A percentile compares a stretch with the other conserved stretches of the same genome.
Conservation (phyloP, 257 asterid species). For the Verbascum thapsus region DNA sequence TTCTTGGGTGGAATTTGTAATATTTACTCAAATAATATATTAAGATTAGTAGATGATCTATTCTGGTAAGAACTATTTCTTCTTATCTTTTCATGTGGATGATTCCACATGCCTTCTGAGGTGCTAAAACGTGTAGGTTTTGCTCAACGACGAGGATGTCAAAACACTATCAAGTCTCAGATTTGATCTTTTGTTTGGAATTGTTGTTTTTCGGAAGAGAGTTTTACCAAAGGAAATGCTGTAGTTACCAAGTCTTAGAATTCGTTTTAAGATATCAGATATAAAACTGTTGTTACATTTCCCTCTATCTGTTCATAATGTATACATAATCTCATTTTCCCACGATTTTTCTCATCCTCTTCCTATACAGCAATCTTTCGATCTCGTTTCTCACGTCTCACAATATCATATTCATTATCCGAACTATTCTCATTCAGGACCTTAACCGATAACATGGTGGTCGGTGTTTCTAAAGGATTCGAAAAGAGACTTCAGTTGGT, state of each 20-base stretch:
- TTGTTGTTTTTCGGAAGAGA: neutral
- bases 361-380: slow-evolving; percentile 12
- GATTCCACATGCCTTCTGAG: slow-evolving; percentile 15
- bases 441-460: slow-evolving; percentile 91
- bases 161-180: neutral
- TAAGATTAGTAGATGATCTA: slow-evolving; percentile 6
- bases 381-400: slow-evolving; percentile 1
- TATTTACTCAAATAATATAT: neutral
- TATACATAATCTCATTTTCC: neutral
- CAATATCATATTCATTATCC: slow-evolving; percentile 10
- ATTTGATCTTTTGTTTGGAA: slow-evolving; percentile 1
- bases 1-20: neutral
- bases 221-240: neutral
- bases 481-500: slow-evolving; percentile 91
- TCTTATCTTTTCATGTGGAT: slow-evolving; percentile 7
- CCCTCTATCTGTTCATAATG: neutral
- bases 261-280: too few species aligned
- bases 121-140: slow-evolving; percentile 2
- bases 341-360: neutral
- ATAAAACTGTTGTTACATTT: slow-evolving; percentile 4
- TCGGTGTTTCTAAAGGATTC: slow-evolving; percentile 93
- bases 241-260: neutral
- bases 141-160: slow-evolving; percentile 16
- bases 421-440: slow-evolving; percentile 58
- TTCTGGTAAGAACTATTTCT: neutral